Conservation (phyloP, 257 asterid genomes). For the Eustoma russellianum region DNA sequence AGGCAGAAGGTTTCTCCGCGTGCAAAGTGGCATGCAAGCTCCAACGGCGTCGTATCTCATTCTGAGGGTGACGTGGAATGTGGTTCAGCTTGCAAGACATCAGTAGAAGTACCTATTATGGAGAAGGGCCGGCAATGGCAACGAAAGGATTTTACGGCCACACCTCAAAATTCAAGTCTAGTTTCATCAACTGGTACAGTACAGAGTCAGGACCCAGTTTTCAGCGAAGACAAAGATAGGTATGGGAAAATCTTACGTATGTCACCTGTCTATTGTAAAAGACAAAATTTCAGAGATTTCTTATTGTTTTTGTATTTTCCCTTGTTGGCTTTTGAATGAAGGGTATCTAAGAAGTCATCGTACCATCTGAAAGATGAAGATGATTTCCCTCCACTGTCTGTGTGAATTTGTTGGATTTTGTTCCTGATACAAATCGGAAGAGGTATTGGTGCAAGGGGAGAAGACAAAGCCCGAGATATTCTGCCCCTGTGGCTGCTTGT, state of each 20-base stretch:
- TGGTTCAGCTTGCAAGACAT: conserved; percentile 18
- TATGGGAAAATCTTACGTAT: conserved; percentile 14
- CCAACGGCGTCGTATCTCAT: conserved; percentile 22
- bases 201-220: conserved; percentile 23
- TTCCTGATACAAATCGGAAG: background rate
- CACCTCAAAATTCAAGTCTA: conserved; percentile 22
- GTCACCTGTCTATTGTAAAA: too few species aligned
- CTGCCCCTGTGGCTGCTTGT: conserved; percentile 28
- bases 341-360: conserved; percentile 46
- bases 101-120: conserved; percentile 14
- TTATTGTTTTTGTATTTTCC: background rate
- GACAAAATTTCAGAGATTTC: background rate
- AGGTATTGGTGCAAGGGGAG: background rate
- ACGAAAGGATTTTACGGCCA: conserved; percentile 18
- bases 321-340: conserved; percentile 31
- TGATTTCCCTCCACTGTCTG: conserved; percentile 72
- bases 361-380: conserved; percentile 73
- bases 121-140: conserved; percentile 24
- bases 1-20: conserved; percentile 26
- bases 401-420: conserved; percentile 21
- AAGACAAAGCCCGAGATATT: conserved; percentile 27
- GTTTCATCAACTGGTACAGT: conserved; percentile 16
- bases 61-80: conserved; percentile 31
- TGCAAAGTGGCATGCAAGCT: conserved; percentile 20
- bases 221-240: conserved; percentile 46